Conservation (phyloP, 495 filamentous ascomycete genomes). For the Geoglossum glabrum region DNA sequence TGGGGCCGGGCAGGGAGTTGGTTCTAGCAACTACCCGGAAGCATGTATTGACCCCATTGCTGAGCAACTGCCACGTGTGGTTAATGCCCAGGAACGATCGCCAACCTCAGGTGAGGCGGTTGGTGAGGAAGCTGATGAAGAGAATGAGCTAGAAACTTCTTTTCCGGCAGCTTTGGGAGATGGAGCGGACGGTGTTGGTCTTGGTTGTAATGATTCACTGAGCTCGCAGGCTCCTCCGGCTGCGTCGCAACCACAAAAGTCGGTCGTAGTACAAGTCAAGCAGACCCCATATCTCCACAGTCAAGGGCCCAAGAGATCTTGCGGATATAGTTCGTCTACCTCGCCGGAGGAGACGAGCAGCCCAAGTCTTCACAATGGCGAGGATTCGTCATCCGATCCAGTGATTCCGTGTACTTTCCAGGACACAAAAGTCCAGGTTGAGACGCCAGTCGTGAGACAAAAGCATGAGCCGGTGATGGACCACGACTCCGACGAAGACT, state of each 20-base stretch:
- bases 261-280: slow-evolving; percentile 10
- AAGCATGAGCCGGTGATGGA: not conserved
- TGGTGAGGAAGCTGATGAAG: not conserved
- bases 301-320: not conserved
- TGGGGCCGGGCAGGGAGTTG: not conserved
- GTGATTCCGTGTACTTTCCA: not conserved
- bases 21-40: not conserved
- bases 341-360: not conserved
- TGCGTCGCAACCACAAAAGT: slow-evolving; percentile 6
- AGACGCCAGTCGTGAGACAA: not conserved
- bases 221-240: slow-evolving; percentile 6
- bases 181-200: not conserved
- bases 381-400: not conserved
- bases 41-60: not conserved
- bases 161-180: not conserved
- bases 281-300: slow-evolving; percentile 9
- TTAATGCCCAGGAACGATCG: not conserved
- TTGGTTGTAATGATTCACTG: not conserved
- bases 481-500: not conserved
- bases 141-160: not conserved
- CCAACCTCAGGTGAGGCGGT: not conserved
- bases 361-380: not conserved
- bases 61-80: not conserved
- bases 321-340: not conserved
- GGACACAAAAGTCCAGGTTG: not conserved